Base-by-base conservation (phyloP, 2,329 filamentous ascomycete species). In the Elsinoe necatrix region DNA sequence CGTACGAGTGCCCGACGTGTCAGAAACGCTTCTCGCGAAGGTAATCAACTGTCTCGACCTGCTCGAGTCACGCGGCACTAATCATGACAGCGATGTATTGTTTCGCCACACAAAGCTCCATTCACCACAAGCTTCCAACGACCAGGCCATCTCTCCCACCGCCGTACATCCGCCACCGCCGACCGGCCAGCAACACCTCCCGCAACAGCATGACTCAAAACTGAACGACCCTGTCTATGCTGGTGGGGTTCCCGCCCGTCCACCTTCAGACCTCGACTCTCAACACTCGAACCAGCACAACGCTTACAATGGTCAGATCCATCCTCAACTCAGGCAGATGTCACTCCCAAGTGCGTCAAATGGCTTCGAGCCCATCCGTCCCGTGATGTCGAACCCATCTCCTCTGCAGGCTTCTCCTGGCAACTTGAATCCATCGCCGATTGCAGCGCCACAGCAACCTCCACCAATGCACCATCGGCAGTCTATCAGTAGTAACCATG, bases 11-110 rank as follows among this genome's bases (percentile, higher is more conserved):
- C 62, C 73, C 69, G 58, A 73, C 76, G 54, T 80, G 77, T 63
- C 74, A 77, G 59, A 80, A 80, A 62, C 72, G 76, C 57, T 80
- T 79, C 63, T 78, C 77, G 18, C 69, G 77, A 67, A 80, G 77
- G 77, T 79, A 63, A 62, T 35, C 47, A 34, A 58, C 57, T 34
- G n/a, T n/a, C n/a, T n/a, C n/a, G 34, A 37, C 55, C 54, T 50
- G 50, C 52, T 55, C 45, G 58, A 43, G 43, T 61, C 61, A 62
- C 56, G 27, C 50, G 45, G 27, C 35, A 66, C 63, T 62, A 68
- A 58, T 64, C 9, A 57, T 48, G 51, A 55, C 61, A 77, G 74
- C 66, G 74, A 77, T 67, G 74, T 78, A 45, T 61, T 78, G 45
- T 77, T 75, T 58, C 73, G 76, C 37, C 76, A 78, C 64, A 75